phyloP scores from a whole-genome alignment of 2,329 filamentous ascomycete genomes.

The Cladophialophora chaetospira region DNA sequence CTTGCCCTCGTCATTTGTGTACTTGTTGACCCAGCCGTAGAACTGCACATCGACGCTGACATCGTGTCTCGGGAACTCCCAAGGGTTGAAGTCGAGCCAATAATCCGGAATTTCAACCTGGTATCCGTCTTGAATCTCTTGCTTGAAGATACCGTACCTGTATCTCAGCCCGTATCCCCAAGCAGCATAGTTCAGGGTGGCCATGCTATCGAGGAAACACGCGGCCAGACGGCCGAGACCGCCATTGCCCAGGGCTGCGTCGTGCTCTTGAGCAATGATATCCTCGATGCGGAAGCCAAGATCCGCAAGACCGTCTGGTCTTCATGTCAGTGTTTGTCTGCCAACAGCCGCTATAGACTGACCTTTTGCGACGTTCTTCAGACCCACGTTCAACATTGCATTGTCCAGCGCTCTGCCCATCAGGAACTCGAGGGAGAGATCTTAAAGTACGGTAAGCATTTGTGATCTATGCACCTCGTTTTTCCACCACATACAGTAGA shows the following conservation, averaged over 20 bases:
- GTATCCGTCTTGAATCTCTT: slow-evolving; percentile 97
- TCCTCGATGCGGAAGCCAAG: slow-evolving; percentile 98
- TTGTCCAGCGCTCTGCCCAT: slow-evolving; percentile 98
- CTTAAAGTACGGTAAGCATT: slow-evolving; percentile 41
- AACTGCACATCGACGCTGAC: slow-evolving; percentile 97
- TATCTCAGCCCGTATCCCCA: slow-evolving; percentile 98
- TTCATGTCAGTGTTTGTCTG: slow-evolving; percentile 31
- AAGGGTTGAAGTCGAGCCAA: slow-evolving; percentile 99
- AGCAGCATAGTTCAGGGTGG: slow-evolving; percentile 89
- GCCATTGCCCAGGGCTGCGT: slow-evolving; percentile 93
- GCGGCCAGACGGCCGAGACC: slow-evolving; percentile 92
- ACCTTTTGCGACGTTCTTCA: slow-evolving; percentile 84
- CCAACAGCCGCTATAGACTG: slow-evolving; percentile 37
- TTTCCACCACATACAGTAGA: slow-evolving; percentile 68
- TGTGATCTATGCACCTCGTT: neutral
- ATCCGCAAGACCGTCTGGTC: slow-evolving; percentile 74
- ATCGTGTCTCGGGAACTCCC: slow-evolving; percentile 96
- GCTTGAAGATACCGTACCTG: slow-evolving; percentile 98
- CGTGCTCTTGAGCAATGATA: slow-evolving; percentile 90
- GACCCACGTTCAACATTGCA: slow-evolving; percentile 93
- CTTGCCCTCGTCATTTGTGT: slow-evolving; percentile 74
- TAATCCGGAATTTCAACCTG: slow-evolving; percentile 98
- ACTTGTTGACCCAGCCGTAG: slow-evolving; percentile 80
- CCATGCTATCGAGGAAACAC: slow-evolving; percentile 95
- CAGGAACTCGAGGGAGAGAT: slow-evolving; percentile 93